These are phyloP conservation scores for Hibiscus tridactylites DNA, from an alignment of 345 rosid genomes.

Conservation along the genomic window DNA sequence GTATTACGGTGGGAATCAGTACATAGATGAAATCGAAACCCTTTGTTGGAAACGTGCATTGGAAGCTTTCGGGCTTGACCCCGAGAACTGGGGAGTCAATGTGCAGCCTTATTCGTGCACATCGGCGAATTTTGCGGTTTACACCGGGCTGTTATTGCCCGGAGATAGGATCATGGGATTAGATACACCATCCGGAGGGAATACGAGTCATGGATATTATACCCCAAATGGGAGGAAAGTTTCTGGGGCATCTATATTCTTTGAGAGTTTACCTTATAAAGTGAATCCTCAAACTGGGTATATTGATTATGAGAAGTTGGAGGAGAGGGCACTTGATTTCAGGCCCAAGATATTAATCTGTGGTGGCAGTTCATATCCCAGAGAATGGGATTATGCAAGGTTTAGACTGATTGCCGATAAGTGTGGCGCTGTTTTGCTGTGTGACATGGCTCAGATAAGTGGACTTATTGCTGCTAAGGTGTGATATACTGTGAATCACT, in stretches of 20 bases:
- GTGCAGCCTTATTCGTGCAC: slow-evolving; percentile 84
- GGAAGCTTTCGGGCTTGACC: slow-evolving; percentile 46
- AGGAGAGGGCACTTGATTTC: slow-evolving; percentile 77
- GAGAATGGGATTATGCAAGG: slow-evolving; percentile 75
- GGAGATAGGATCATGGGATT: slow-evolving; percentile 77
- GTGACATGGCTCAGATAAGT: slow-evolving; percentile 82
- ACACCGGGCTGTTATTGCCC: slow-evolving; percentile 50
- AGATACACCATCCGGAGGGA: slow-evolving; percentile 70
- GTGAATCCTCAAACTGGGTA: slow-evolving; percentile 63
- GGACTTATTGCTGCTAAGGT: slow-evolving; percentile 94
- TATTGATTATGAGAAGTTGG: slow-evolving; percentile 70
- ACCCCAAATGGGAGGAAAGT: slow-evolving; percentile 70
- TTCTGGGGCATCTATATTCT: slow-evolving; percentile 68
- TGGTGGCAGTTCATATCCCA: slow-evolving; percentile 85
- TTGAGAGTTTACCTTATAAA: slow-evolving; percentile 77
- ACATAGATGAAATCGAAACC: slow-evolving; percentile 63
- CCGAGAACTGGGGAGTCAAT: slow-evolving; percentile 67
- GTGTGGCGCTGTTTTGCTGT: slow-evolving; percentile 61
- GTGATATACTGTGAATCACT: slow-evolving; percentile 6
- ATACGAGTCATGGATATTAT: slow-evolving; percentile 76
- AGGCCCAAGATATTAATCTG: slow-evolving; percentile 80
- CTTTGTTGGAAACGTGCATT: slow-evolving; percentile 65
- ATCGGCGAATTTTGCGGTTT: slow-evolving; percentile 70
- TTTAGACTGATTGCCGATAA: slow-evolving; percentile 72
- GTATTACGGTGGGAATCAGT: slow-evolving; percentile 68